Base-by-base conservation (phyloP, 106 monocot species). In the Ottelia alismoides region DNA sequence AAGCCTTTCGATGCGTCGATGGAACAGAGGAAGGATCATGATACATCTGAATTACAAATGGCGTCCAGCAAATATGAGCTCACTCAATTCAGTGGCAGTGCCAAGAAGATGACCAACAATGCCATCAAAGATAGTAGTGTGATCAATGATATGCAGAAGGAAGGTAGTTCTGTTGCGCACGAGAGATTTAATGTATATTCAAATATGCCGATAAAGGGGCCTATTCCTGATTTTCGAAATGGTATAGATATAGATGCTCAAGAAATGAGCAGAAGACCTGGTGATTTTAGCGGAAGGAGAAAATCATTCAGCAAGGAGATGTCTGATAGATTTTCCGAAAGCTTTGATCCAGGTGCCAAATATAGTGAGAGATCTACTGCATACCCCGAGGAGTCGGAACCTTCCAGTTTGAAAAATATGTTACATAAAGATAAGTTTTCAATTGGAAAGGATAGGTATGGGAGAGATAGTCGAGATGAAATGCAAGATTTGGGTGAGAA, bases 151-250 rank as follows among this genome's bases (percentile, higher is more conserved):
- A 7, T 16, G 16, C 10, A 43, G 16, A 43, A 43, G 40, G 40
- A 16, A 43, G 16, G 40, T 43, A 16, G 10, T 7, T 43, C 40
- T 16, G 40, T 16, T 43, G 40, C n/a, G 40, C 40, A 7, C 40
- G 10, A 43, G 10, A 7, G 40, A 6, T 16, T 43, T n/a, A n/a
- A 43, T 43, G 40, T 16, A 16, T 43, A 52, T 56, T 20, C 7
- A 40, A 45, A 55, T 2, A 63, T 50, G 49, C n/a, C n/a, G n/a
- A n/a, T n/a, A n/a, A 58, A 63, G 2, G 56, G 56, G 19, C 50
- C 23, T 19, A 77, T 57, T 51, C 77, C 77, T 52, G 70, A 73
- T 64, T 44, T 67, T 26, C 27, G 20, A 21, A 47, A 30, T 70
- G 28, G 30, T 32, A 47, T 65, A 32, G 50, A 14, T 56, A 7